Percentiles rank a stretch among this genome's conserved stretches.
Evolutionary conservation across 1,284 basidiomycete species (phyloP).

Genomic region (Apiotrichum mycotoxinovorans): DNA sequence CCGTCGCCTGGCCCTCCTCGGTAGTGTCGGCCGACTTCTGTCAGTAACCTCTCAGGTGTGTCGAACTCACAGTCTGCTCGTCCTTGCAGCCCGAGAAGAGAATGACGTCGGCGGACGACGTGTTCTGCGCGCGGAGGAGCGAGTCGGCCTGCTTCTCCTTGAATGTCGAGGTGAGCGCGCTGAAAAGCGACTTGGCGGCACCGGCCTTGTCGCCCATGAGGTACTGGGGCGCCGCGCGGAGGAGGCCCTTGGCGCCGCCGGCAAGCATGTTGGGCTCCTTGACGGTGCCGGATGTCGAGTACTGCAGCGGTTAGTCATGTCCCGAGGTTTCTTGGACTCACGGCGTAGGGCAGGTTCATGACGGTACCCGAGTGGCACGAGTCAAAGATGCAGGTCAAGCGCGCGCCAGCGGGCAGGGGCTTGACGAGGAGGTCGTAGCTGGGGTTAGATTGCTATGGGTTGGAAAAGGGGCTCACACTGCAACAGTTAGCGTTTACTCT

Average conservation of each 20-base stretch:
- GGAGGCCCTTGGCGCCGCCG: constrained; percentile 70
- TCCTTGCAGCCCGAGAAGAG: constrained; percentile 87
- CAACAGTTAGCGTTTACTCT: not conserved
- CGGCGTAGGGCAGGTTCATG: constrained; percentile 53
- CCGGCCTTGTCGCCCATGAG: constrained; percentile 65
- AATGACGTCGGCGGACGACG: constrained; percentile 70
- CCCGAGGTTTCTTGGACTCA: constrained; percentile 7
- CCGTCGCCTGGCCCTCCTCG: constrained; percentile 76
- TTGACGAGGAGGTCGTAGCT: constrained; percentile 56
- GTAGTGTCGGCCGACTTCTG: constrained; percentile 65
- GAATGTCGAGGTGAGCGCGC: constrained; percentile 22
- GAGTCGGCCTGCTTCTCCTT: constrained; percentile 31
- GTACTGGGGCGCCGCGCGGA: constrained; percentile 51
- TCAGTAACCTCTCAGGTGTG: not conserved
- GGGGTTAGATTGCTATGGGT: constrained; percentile 1
- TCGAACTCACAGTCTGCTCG: constrained; percentile 62
- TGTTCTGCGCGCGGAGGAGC: constrained; percentile 52
- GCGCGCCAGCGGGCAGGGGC: constrained; percentile 75
- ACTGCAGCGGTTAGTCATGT: constrained; percentile 52
- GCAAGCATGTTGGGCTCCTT: constrained; percentile 83
- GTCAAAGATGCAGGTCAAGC: constrained; percentile 85
- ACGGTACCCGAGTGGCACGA: constrained; percentile 50
- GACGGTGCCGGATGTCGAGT: constrained; percentile 88
- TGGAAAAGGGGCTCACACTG: not conserved
- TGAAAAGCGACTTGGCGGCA: constrained; percentile 56